Evolutionary conservation across 306 rosid species (phyloP).

Genomic region (Lupinus albus): DNA sequence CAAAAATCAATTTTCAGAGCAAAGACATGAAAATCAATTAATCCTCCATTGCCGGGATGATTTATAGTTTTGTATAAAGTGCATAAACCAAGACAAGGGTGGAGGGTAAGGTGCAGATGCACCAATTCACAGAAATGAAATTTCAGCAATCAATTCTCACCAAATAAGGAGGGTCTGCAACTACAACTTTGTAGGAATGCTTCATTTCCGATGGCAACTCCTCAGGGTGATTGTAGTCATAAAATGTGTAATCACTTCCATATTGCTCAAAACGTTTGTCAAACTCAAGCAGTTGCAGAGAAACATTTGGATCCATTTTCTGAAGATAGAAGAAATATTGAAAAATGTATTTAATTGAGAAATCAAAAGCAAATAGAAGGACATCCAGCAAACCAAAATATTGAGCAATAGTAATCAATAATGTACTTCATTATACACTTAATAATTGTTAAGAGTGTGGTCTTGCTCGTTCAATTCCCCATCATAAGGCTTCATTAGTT

Average conservation of each 20-base stretch:
- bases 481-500: not conserved
- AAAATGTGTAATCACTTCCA: slow-evolving; percentile 77
- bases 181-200: slow-evolving; percentile 59
- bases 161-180: slow-evolving; percentile 96
- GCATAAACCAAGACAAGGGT: not conserved
- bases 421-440: slow-evolving; percentile 10
- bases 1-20: slow-evolving; percentile 19
- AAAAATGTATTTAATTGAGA: slow-evolving; percentile 1
- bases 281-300: slow-evolving; percentile 74
- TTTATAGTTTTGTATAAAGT: slow-evolving; percentile 25
- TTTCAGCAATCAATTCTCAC: slow-evolving; percentile 52
- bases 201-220: slow-evolving; percentile 72
- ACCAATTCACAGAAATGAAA: slow-evolving; percentile 7
- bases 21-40: slow-evolving; percentile 16
- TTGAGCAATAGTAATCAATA: not conserved
- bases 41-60: slow-evolving; percentile 5
- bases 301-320: slow-evolving; percentile 54
- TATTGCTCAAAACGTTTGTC: slow-evolving; percentile 85
- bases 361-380: slow-evolving; percentile 19
- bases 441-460: not conserved
- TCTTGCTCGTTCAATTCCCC: not conserved
- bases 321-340: slow-evolving; percentile 36
- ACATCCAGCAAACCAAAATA: not conserved
- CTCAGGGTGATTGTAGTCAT: slow-evolving; percentile 83
- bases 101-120: slow-evolving; percentile 11